These are phyloP conservation scores for Penicillium sclerotiorum DNA, from an alignment of 2,329 filamentous ascomycete species.

Conservation along the genomic window DNA sequence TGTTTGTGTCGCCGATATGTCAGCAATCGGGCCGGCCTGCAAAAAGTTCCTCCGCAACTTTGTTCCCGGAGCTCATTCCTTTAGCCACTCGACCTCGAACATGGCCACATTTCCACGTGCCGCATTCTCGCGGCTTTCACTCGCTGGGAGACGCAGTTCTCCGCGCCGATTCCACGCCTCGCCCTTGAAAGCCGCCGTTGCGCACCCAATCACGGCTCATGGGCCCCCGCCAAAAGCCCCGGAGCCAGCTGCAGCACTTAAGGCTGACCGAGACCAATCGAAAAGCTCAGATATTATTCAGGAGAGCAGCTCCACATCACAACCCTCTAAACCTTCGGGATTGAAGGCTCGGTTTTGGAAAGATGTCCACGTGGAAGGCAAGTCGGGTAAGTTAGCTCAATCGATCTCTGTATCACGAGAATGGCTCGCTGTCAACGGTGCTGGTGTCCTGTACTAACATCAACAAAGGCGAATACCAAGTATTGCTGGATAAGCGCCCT, in stretches of 20 bases:
- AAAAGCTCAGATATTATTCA: slow-evolving; percentile 31
- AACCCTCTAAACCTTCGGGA: slow-evolving; percentile 31
- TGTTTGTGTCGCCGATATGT: too few relatives aligned
- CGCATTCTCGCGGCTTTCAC: slow-evolving; percentile 23
- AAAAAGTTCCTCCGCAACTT: slow-evolving; percentile 22
- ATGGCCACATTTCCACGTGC: slow-evolving; percentile 29
- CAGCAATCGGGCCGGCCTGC: slow-evolving; percentile 23
- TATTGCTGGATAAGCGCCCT: slow-evolving; percentile 77
- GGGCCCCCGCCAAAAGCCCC: slow-evolving; percentile 64
- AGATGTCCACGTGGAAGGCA: slow-evolving; percentile 71
- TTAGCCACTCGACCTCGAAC: background rate
- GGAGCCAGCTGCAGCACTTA: slow-evolving; percentile 51
- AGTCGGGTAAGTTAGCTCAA: slow-evolving; percentile 55
- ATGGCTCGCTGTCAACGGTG: too few relatives aligned
- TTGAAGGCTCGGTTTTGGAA: slow-evolving; percentile 85
- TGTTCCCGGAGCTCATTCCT: slow-evolving; percentile 4
- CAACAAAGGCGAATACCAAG: slow-evolving; percentile 54
- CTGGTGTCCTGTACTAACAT: too few relatives aligned
- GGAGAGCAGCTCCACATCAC: slow-evolving; percentile 25
- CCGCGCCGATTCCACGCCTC: slow-evolving; percentile 39
- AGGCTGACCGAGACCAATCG: slow-evolving; percentile 51
- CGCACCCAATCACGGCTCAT: slow-evolving; percentile 60
- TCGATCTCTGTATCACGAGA: background rate
- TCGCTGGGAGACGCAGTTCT: slow-evolving; percentile 15
- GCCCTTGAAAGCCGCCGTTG: slow-evolving; percentile 51